phyloP scores from a whole-genome alignment of 1,284 basidiomycete species.

The Microbotryum lychnidis-dioicae region DNA sequence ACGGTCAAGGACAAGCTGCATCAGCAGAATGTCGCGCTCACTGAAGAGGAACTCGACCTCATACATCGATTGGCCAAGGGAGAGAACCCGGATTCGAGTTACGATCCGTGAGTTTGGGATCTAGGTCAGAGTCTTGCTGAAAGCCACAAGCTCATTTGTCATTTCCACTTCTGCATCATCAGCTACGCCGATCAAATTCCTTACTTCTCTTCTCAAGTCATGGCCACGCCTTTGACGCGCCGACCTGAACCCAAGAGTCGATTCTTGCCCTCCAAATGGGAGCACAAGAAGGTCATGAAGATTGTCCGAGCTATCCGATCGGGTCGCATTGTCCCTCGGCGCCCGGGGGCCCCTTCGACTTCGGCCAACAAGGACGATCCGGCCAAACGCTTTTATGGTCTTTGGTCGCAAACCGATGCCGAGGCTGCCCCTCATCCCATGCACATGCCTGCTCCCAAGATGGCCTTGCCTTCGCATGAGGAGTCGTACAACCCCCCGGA shows the following conservation, averaged over 20 bases:
- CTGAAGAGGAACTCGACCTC: conserved; percentile 87
- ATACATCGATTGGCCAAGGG: conserved; percentile 80
- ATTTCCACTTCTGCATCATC: not conserved
- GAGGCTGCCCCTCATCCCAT: conserved; percentile 49
- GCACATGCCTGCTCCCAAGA: conserved; percentile 85
- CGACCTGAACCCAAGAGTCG: conserved; percentile 93
- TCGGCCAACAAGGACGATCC: conserved; percentile 49
- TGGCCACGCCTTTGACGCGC: conserved; percentile 81
- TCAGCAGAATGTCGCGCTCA: conserved; percentile 78
- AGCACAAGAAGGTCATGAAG: conserved; percentile 83
- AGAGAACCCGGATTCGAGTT: conserved; percentile 83
- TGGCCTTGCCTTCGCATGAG: conserved; percentile 75
- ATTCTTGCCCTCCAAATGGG: conserved; percentile 98
- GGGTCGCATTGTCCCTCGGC: conserved; percentile 84
- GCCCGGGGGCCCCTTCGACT: conserved; percentile 47
- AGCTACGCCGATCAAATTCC: conserved; percentile 85
- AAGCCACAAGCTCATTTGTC: not conserved
- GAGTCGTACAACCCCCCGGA: conserved; percentile 98
- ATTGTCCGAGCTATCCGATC: conserved; percentile 96
- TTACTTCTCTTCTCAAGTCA: conserved; percentile 96
- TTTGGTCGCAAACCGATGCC: conserved; percentile 64
- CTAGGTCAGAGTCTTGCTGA: not conserved
- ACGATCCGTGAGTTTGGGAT: conserved; percentile 50
- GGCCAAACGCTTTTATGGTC: conserved; percentile 70
- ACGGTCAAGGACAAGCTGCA: conserved; percentile 84